Conservation (phyloP, 2,329 filamentous ascomycete genomes). For the Hymenoscyphus repandus region DNA sequence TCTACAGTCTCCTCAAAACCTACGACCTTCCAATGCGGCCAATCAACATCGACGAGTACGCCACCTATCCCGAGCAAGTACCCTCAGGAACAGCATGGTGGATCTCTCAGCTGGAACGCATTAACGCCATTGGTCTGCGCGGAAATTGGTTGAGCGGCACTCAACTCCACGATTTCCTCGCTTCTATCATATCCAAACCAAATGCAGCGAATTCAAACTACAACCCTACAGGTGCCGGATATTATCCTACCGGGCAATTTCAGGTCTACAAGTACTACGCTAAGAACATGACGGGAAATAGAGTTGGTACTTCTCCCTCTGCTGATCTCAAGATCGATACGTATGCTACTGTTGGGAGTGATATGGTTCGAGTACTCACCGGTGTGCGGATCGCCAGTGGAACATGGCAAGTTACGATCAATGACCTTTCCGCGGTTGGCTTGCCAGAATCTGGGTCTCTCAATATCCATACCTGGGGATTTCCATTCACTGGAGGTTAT, state of each 20-base stretch:
- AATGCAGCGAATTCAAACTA: constrained; percentile 12
- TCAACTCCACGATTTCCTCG: constrained; percentile 22
- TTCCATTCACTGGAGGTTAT: constrained; percentile 18
- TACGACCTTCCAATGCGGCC: constrained; percentile 16
- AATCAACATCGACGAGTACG: constrained; percentile 24
- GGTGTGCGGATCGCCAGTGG: constrained; percentile 18
- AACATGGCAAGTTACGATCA: constrained; percentile 23
- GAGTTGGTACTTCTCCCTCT: constrained; percentile 34
- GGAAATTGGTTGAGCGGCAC: constrained; percentile 20
- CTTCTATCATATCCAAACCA: constrained; percentile 18
- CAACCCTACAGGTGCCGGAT: constrained; percentile 27
- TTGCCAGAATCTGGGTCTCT: constrained; percentile 17
- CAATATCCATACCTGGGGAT: constrained; percentile 27
- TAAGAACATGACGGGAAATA: constrained; percentile 38
- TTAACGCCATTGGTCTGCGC: constrained; percentile 19
- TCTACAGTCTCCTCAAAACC: constrained; percentile 25
- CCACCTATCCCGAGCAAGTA: constrained; percentile 12
- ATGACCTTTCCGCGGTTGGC: constrained; percentile 16
- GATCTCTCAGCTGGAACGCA: constrained; percentile 21
- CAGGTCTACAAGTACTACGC: constrained; percentile 45
- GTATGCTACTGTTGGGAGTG: constrained; percentile 19
- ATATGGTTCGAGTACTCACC: constrained; percentile 17
- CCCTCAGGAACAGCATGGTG: constrained; percentile 20
- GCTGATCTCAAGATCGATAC: constrained; percentile 18
- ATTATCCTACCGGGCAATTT: constrained; percentile 38